Percentiles rank a stretch among this genome's conserved stretches.
phyloP scores from a whole-genome alignment of 805 yeast species.

The Candida qinlingensis region DNA sequence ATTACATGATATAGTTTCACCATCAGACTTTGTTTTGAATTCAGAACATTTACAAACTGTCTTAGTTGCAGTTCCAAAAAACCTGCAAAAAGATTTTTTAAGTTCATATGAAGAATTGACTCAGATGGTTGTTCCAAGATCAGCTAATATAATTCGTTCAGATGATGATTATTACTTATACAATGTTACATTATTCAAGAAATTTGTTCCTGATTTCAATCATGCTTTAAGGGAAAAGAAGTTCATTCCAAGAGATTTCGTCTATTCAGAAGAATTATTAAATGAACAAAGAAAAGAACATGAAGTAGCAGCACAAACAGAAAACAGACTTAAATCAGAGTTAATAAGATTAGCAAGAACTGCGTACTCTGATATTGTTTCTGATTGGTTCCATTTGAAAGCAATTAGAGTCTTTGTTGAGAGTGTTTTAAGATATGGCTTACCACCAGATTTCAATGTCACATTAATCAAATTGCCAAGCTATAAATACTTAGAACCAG shows the following conservation, averaged over 20 bases:
- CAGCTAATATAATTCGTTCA: slow-evolving; percentile 61
- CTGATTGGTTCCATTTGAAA: slow-evolving; percentile 88
- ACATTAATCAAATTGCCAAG: slow-evolving; percentile 42
- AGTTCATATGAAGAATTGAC: slow-evolving; percentile 69
- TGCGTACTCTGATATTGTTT: slow-evolving; percentile 81
- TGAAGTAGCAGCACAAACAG: slow-evolving; percentile 67
- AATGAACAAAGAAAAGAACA: slow-evolving; percentile 74
- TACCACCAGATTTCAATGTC: slow-evolving; percentile 84
- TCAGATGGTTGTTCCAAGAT: slow-evolving; percentile 86
- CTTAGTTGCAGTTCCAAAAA: slow-evolving; percentile 84
- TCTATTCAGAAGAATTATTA: slow-evolving; percentile 72
- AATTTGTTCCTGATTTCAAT: slow-evolving; percentile 64
- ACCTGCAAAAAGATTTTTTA: slow-evolving; percentile 53
- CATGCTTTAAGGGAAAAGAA: slow-evolving; percentile 74
- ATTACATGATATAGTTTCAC: slow-evolving; percentile 80
- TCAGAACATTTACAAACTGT: slow-evolving; percentile 84
- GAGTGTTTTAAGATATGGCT: slow-evolving; percentile 89
- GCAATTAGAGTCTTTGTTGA: slow-evolving; percentile 86
- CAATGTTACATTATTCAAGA: slow-evolving; percentile 81
- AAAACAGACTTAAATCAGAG: slow-evolving; percentile 69
- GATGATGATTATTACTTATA: slow-evolving; percentile 74
- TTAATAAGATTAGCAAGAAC: slow-evolving; percentile 77
- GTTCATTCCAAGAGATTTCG: slow-evolving; percentile 90
- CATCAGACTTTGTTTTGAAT: slow-evolving; percentile 75
- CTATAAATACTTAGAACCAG: slow-evolving; percentile 39